Conservation (phyloP, 805 yeast species). For the Clavispora santaluciae region DNA sequence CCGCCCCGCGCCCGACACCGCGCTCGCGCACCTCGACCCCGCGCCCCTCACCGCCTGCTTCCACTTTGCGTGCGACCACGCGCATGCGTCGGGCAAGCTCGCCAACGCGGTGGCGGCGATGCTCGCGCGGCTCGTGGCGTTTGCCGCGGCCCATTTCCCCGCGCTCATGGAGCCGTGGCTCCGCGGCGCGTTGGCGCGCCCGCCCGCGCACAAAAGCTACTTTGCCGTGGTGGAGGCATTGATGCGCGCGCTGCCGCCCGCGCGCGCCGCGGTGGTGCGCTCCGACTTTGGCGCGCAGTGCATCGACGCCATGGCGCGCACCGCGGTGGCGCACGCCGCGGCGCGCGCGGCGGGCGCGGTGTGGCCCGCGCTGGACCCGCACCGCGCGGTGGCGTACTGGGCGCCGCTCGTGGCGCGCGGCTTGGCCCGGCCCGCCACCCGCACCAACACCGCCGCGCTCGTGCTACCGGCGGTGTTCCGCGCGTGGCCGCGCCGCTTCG, state of each 20-base stretch:
- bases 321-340: conserved; percentile 45
- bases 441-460: conserved; percentile 47
- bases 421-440: background rate
- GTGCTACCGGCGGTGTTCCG: conserved; percentile 61
- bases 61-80: conserved; percentile 57
- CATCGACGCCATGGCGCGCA: conserved; percentile 47
- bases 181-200: conserved; percentile 19
- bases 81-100: conserved; percentile 67
- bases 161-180: background rate
- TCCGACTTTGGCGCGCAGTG: conserved; percentile 40
- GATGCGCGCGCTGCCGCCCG: conserved; percentile 39
- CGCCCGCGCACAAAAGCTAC: conserved; percentile 50
- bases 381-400: conserved; percentile 4
- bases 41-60: conserved; percentile 31
- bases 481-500: conserved; percentile 41
- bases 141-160: conserved; percentile 17
- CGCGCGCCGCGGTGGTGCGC: background rate
- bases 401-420: background rate
- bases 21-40: background rate
- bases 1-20: background rate
- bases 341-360: conserved; percentile 10
- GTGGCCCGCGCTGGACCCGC: conserved; percentile 5
- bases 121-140: conserved; percentile 46
- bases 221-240: conserved; percentile 59
- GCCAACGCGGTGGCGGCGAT: conserved; percentile 65